Evolutionary conservation across 2,329 filamentous ascomycete genomes (phyloP).

Genomic region (Hypoxylon sp.): DNA sequence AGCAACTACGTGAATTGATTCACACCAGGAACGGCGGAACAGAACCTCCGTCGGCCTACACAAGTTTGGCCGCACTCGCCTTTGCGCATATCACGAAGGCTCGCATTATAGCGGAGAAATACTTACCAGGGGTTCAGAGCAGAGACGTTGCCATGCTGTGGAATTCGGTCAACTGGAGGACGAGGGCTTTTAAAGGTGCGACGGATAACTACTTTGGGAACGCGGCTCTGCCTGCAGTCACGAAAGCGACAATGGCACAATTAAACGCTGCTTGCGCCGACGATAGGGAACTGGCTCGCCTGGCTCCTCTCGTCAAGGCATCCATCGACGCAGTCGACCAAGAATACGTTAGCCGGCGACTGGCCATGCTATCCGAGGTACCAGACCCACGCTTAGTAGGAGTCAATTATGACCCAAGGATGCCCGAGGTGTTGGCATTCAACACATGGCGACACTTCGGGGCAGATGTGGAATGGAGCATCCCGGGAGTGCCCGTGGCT

Average conservation of each 20-base stretch:
- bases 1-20: constrained; percentile 44
- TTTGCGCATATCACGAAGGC: constrained; percentile 53
- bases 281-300: constrained; percentile 40
- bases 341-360: constrained; percentile 50
- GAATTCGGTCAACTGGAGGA: constrained; percentile 55
- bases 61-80: constrained; percentile 51
- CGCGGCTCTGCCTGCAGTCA: constrained; percentile 52
- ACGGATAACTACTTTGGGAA: constrained; percentile 53
- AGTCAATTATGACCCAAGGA: constrained; percentile 52
- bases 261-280: constrained; percentile 40
- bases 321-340: constrained; percentile 53
- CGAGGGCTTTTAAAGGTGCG: constrained; percentile 47
- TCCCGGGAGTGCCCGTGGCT: constrained; percentile 48
- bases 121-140: constrained; percentile 35
- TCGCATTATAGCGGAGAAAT: constrained; percentile 42
- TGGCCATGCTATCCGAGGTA: constrained; percentile 49
- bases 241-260: constrained; percentile 38
- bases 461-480: constrained; percentile 51
- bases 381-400: constrained; percentile 53
- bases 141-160: constrained; percentile 44
- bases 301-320: constrained; percentile 45
- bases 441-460: constrained; percentile 58
- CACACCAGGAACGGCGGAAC: constrained; percentile 26
- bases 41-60: constrained; percentile 50
- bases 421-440: constrained; percentile 52